A percentile compares a stretch with the other conserved stretches of the same genome.
Evolutionary conservation across 805 yeast genomes (phyloP).

Genomic region (Kazachstania kunashirensis): DNA sequence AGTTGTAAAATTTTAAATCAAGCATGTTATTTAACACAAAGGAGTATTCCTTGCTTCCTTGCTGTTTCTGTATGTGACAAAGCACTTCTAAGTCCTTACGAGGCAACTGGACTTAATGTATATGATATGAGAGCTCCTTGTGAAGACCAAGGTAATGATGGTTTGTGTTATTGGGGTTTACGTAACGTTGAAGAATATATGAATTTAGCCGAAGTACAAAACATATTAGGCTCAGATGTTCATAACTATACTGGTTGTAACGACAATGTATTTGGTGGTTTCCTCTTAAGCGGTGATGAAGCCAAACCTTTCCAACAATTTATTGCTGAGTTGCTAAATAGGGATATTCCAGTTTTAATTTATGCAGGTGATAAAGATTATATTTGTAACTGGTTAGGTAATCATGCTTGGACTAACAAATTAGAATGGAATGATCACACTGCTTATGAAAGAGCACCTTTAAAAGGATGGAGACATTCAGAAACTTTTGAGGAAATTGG

Average conservation of each 20-base stretch:
- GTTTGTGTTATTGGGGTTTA: constrained; percentile 63
- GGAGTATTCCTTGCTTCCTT: constrained; percentile 71
- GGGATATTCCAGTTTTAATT: constrained; percentile 66
- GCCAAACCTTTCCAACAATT: constrained; percentile 73
- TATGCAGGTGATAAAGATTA: constrained; percentile 94
- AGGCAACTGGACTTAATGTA: constrained; percentile 70
- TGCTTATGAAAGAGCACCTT: constrained; percentile 35
- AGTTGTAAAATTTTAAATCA: constrained; percentile 55
- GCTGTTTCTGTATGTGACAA: constrained; percentile 74
- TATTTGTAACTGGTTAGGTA: constrained; percentile 90
- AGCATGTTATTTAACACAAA: constrained; percentile 53
- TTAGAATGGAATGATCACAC: constrained; percentile 55
- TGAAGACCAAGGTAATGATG: constrained; percentile 50
- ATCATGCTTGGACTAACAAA: constrained; percentile 68
- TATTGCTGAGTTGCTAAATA: constrained; percentile 58
- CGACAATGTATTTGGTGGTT: constrained; percentile 56
- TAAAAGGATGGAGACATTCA: constrained; percentile 35
- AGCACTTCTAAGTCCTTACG: constrained; percentile 57
- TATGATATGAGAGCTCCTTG: constrained; percentile 80
- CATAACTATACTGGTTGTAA: constrained; percentile 59
- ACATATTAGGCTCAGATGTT: constrained; percentile 79
- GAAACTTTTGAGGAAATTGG: constrained; percentile 44
- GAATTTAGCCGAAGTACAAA: constrained; percentile 61
- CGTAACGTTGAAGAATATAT: constrained; percentile 63
- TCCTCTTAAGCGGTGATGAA: constrained; percentile 73